Percentiles rank a stretch among this genome's conserved stretches.
phyloP scores from a whole-genome alignment of 2,329 filamentous ascomycete genomes.

The Epichloe amarillans region DNA sequence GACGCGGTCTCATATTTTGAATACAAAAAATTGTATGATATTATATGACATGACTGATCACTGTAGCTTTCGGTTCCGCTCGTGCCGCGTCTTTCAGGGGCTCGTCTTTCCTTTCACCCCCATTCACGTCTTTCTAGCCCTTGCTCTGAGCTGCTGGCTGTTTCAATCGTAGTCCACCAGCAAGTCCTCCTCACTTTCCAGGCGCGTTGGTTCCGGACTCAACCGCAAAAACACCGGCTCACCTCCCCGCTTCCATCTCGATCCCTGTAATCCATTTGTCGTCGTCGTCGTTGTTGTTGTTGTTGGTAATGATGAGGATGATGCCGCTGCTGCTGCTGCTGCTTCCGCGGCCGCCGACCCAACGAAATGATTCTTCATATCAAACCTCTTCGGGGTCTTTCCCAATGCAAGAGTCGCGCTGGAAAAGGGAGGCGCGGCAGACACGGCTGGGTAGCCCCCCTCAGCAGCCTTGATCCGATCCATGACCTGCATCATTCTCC shows the following conservation, averaged over 20 bases:
- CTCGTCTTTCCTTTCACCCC: background rate
- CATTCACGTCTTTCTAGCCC: background rate
- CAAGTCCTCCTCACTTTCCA: background rate
- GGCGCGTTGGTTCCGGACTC: background rate
- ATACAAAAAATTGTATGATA: background rate
- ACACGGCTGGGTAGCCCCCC: background rate
- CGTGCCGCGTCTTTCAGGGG: no score
- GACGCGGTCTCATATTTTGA: background rate
- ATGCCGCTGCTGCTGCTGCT: no score
- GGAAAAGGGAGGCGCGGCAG: background rate
- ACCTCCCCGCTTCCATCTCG: conserved; percentile 1
- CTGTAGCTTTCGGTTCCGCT: no score
- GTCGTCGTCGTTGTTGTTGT: no score
- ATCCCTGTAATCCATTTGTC: background rate
- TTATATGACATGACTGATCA: background rate
- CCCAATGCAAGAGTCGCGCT: background rate
- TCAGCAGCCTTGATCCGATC: background rate
- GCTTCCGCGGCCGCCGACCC: background rate
- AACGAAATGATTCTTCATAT: background rate
- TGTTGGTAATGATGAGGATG: no score
- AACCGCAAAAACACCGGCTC: background rate
- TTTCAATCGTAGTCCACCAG: background rate
- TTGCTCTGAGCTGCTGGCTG: no score
- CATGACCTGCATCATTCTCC: conserved; percentile 9
- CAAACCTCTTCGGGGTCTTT: background rate